Percentiles rank a stretch among this genome's conserved stretches.
Evolutionary conservation across 108 stramenopile genomes (phyloP).

Genomic region (Pseudonitzschia multistriata): DNA sequence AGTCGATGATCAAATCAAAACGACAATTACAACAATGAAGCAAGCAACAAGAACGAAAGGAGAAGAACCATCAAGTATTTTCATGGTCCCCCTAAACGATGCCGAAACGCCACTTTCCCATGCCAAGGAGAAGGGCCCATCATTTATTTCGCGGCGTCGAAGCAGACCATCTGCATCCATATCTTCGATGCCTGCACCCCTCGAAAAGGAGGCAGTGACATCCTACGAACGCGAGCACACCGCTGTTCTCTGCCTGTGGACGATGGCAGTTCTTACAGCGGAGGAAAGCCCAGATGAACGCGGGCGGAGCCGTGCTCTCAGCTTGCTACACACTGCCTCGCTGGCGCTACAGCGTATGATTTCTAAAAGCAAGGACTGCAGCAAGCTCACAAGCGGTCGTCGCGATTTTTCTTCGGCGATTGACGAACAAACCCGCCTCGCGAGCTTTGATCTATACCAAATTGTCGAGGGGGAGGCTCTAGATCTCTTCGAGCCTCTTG

Average conservation of each 20-base stretch:
- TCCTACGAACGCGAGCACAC: slow-evolving; percentile 29
- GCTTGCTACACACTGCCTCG: slow-evolving; percentile 40
- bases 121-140: neutral
- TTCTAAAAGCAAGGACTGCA: neutral
- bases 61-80: neutral
- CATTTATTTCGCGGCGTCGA: neutral
- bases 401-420: neutral
- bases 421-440: slow-evolving; percentile 11
- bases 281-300: slow-evolving; percentile 39
- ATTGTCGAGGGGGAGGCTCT: slow-evolving; percentile 40
- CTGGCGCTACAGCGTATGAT: slow-evolving; percentile 23
- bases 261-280: slow-evolving; percentile 37
- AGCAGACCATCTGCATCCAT: neutral
- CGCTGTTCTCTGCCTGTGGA: slow-evolving; percentile 39
- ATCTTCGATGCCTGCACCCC: slow-evolving; percentile 12
- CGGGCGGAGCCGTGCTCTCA: slow-evolving; percentile 46
- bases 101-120: neutral
- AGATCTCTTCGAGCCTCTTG: slow-evolving; percentile 32
- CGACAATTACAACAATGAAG: neutral
- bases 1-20: neutral
- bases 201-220: neutral
- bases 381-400: too few species aligned
- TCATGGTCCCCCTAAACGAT: neutral
- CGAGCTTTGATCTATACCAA: slow-evolving; percentile 31
- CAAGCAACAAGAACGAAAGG: neutral